Percentiles rank a stretch among this genome's conserved stretches.
Conservation (phyloP, 2,329 filamentous ascomycete genomes). For the Pseudogymnoascus sp. region DNA sequence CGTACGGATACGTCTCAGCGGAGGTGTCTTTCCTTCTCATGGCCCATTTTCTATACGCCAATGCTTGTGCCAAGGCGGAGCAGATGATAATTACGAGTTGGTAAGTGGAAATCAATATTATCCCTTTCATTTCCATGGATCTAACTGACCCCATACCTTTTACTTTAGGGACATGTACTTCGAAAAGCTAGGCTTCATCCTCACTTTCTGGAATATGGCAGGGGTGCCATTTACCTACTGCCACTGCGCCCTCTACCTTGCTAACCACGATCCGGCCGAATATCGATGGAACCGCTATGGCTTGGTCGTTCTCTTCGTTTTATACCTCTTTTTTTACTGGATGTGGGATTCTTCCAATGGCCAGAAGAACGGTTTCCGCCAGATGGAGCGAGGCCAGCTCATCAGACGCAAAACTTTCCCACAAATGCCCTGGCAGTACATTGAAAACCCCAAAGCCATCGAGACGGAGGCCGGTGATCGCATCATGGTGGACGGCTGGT, state of each 20-base stretch:
- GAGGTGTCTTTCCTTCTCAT: constrained; percentile 79
- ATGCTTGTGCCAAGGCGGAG: constrained; percentile 86
- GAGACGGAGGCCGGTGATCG: constrained; percentile 58
- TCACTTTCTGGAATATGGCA: constrained; percentile 95
- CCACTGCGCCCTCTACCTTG: constrained; percentile 85
- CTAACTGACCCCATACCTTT: too few relatives aligned
- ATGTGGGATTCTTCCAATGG: constrained; percentile 88
- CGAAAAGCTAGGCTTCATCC: constrained; percentile 96
- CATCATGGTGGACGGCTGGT: constrained; percentile 82
- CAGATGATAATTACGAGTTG: constrained; percentile 85
- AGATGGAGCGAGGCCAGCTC: constrained; percentile 65
- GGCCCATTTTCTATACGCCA: constrained; percentile 87
- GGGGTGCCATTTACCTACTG: constrained; percentile 88
- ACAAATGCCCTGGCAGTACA: constrained; percentile 78
- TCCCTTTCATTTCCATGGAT: too few relatives aligned
- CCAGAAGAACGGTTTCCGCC: constrained; percentile 89
- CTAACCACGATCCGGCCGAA: constrained; percentile 69
- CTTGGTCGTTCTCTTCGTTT: constrained; percentile 55
- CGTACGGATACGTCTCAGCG: constrained; percentile 77
- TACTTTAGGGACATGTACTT: constrained; percentile 70
- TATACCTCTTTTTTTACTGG: constrained; percentile 82
- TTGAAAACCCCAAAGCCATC: constrained; percentile 76
- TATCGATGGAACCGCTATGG: constrained; percentile 70
- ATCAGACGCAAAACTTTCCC: constrained; percentile 75
- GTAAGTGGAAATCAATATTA: constrained; percentile 22